Evolutionary conservation across 257 asterid genomes (phyloP).

Genomic region (Przewalskia tangutica): DNA sequence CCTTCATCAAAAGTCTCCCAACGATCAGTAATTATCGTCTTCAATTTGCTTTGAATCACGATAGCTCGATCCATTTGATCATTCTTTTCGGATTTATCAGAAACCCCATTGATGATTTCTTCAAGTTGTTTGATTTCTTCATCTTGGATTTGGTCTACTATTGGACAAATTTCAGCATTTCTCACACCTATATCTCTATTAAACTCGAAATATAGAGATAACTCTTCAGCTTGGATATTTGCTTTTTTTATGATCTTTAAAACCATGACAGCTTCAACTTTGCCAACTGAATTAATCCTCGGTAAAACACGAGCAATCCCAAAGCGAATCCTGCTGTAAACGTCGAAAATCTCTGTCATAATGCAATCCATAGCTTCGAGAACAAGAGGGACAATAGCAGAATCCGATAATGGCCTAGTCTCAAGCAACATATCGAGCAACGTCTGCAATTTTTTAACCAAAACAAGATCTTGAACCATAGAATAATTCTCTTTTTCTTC

Average conservation of each 20-base stretch:
- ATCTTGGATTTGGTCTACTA: slow-evolving; percentile 37
- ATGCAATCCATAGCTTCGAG: slow-evolving; percentile 62
- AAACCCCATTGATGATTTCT: slow-evolving; percentile 19
- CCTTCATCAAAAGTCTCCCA: slow-evolving; percentile 41
- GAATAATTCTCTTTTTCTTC: not conserved
- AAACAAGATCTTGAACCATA: slow-evolving; percentile 32
- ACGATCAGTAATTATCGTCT: slow-evolving; percentile 21
- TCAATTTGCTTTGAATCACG: slow-evolving; percentile 10
- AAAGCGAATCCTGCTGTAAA: slow-evolving; percentile 48
- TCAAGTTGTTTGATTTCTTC: slow-evolving; percentile 52
- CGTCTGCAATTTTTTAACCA: slow-evolving; percentile 38
- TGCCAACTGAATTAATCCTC: slow-evolving; percentile 37
- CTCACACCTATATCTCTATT: slow-evolving; percentile 48
- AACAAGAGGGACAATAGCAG: slow-evolving; percentile 33
- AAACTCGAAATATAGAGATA: slow-evolving; percentile 38
- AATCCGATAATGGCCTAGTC: slow-evolving; percentile 39
- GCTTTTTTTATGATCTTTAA: slow-evolving; percentile 51
- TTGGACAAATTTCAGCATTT: slow-evolving; percentile 39
- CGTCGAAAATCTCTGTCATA: slow-evolving; percentile 47
- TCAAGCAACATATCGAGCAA: slow-evolving; percentile 51
- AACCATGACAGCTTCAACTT: slow-evolving; percentile 41
- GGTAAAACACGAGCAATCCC: slow-evolving; percentile 47
- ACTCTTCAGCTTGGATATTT: slow-evolving; percentile 40
- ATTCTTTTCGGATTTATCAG: not conserved
- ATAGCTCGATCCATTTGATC: slow-evolving; percentile 13